These are phyloP conservation scores for Russula abietina DNA, from an alignment of 768 basidiomycete species.

Conservation along the genomic window DNA sequence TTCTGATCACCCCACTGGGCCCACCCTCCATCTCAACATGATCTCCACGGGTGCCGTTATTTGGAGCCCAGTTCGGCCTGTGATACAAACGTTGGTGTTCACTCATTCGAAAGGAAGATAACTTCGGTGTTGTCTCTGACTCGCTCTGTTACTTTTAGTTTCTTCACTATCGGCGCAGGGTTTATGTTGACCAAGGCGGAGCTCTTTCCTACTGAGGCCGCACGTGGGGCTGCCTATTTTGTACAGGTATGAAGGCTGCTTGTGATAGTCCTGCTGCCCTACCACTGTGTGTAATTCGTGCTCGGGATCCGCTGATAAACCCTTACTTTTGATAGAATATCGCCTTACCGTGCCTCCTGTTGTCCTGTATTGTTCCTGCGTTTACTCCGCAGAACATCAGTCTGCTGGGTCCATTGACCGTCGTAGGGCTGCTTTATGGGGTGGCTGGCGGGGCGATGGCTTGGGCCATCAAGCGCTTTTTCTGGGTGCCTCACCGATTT, in stretches of 20 bases:
- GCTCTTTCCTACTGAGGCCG: conserved; percentile 53
- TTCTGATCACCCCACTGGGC: no score
- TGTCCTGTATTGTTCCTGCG: conserved; percentile 66
- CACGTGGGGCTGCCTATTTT: conserved; percentile 55
- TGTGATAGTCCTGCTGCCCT: no score
- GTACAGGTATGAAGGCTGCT: conserved; percentile 39
- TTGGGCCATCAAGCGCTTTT: conserved; percentile 50
- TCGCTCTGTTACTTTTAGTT: conserved; percentile 32
- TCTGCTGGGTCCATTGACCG: conserved; percentile 53
- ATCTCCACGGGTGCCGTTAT: conserved; percentile 8
- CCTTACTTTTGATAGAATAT: conserved; percentile 38
- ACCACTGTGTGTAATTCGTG: no score
- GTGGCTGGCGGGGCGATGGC: conserved; percentile 48
- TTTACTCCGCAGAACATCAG: conserved; percentile 53
- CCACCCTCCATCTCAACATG: conserved; percentile 11
- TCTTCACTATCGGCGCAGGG: no score
- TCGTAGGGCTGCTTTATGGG: conserved; percentile 57
- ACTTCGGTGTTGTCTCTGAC: background rate
- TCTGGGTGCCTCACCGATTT: conserved; percentile 76
- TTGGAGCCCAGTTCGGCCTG: conserved; percentile 8
- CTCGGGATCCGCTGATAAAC: background rate
- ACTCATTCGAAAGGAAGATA: background rate
- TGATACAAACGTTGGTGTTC: conserved; percentile 6
- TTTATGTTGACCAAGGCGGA: conserved; percentile 54
- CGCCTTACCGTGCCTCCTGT: conserved; percentile 56